phyloP scores from a whole-genome alignment of 129 eudicot genomes.

The Logfia minima region DNA sequence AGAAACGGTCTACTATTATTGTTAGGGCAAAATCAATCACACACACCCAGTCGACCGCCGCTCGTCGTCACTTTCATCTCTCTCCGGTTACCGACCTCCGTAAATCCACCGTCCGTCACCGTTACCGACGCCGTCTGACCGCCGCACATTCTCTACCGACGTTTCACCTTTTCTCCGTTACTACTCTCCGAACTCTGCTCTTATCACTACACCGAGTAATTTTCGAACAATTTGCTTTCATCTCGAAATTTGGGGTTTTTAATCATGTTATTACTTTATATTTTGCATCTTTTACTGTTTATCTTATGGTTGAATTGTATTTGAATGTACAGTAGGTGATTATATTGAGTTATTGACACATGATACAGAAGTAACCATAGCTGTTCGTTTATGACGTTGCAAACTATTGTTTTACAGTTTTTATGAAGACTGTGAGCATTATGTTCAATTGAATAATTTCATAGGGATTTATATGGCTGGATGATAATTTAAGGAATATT shows the following conservation, averaged over 20 bases:
- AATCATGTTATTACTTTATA: background rate
- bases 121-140: background rate
- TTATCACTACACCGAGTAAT: conserved; percentile 19
- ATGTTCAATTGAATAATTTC: too few species aligned
- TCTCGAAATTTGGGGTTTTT: conserved; percentile 28
- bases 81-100: conserved; percentile 22
- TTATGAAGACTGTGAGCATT: background rate
- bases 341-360: background rate
- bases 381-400: background rate
- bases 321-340: background rate
- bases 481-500: too few species aligned
- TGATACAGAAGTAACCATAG: background rate
- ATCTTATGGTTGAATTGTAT: background rate
- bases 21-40: conserved; percentile 32
- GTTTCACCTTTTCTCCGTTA: background rate
- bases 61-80: conserved; percentile 30
- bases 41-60: conserved; percentile 34
- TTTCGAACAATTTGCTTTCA: conserved; percentile 12
- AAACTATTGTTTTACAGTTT: background rate
- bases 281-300: background rate
- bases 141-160: conserved; percentile 4
- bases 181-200: background rate
- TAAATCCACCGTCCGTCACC: background rate
- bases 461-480: too few species aligned
- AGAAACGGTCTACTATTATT: background rate